phyloP scores from a whole-genome alignment of 148 eudicot species.

The Suaeda aralocaspica region DNA sequence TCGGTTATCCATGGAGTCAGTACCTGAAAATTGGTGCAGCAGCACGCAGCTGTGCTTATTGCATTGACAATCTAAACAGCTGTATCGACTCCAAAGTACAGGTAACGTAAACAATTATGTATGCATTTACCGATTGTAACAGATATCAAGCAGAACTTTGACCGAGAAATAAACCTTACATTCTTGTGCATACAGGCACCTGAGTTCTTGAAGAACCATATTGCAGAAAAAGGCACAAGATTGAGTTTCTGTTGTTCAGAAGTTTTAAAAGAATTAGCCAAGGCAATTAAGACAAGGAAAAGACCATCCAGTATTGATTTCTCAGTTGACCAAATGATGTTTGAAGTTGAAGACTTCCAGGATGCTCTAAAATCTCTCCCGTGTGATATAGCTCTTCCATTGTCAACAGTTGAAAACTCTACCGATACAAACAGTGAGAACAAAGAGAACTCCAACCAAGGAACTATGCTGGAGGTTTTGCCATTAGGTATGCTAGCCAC shows the following conservation, averaged over 20 bases:
- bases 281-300: slow-evolving; percentile 43
- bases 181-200: slow-evolving; percentile 45
- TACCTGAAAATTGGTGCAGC: slow-evolving; percentile 65
- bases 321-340: slow-evolving; percentile 50
- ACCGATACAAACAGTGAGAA: slow-evolving; percentile 12
- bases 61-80: slow-evolving; percentile 54
- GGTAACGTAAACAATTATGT: slow-evolving; percentile 50
- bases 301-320: slow-evolving; percentile 47
- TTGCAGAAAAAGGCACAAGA: slow-evolving; percentile 41
- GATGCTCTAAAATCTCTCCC: slow-evolving; percentile 47
- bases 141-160: not conserved
- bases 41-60: slow-evolving; percentile 64
- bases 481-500: slow-evolving; percentile 62
- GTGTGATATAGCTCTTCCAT: slow-evolving; percentile 14
- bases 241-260: slow-evolving; percentile 50
- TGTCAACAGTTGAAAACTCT: slow-evolving; percentile 6
- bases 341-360: slow-evolving; percentile 62
- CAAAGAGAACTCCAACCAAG: slow-evolving; percentile 1
- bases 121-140: not conserved
- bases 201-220: slow-evolving; percentile 42
- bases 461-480: slow-evolving; percentile 52
- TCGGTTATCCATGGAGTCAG: slow-evolving; percentile 79
- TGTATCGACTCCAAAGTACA: slow-evolving; percentile 48
- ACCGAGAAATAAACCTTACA: not conserved
- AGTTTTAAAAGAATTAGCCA: slow-evolving; percentile 57